phyloP scores from a whole-genome alignment of 805 yeast species.

The Teunomyces funiuensis region DNA sequence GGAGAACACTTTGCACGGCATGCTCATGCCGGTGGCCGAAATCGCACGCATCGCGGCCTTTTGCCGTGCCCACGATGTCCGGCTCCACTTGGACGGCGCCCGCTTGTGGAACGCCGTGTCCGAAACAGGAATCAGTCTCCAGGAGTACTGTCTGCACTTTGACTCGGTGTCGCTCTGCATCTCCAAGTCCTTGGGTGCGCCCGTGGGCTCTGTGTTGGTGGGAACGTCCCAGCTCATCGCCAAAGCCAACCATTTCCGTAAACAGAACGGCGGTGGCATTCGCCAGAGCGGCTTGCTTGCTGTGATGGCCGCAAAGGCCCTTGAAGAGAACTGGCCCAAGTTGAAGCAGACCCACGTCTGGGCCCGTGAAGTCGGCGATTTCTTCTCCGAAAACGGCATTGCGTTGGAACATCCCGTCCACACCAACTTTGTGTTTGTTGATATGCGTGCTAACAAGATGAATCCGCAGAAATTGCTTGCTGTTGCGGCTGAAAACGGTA shows the following conservation, averaged over 20 bases:
- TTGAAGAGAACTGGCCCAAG: slow-evolving; percentile 38
- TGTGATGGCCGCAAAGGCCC: slow-evolving; percentile 41
- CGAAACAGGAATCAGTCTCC: slow-evolving; percentile 39
- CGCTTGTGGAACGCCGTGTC: slow-evolving; percentile 45
- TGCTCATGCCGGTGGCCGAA: slow-evolving; percentile 41
- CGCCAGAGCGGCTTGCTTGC: slow-evolving; percentile 43
- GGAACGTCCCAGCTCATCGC: slow-evolving; percentile 28
- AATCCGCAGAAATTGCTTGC: slow-evolving; percentile 33
- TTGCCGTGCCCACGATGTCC: slow-evolving; percentile 33
- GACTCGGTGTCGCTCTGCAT: slow-evolving; percentile 45
- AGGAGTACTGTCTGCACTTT: slow-evolving; percentile 39
- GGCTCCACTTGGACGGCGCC: slow-evolving; percentile 45
- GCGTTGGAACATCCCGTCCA: slow-evolving; percentile 37
- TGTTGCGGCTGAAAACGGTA: slow-evolving; percentile 56
- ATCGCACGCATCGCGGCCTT: slow-evolving; percentile 35
- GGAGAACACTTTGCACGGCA: slow-evolving; percentile 46
- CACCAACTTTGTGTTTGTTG: slow-evolving; percentile 43
- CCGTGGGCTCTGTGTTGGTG: slow-evolving; percentile 43
- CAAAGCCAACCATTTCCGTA: slow-evolving; percentile 46
- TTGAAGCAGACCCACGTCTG: slow-evolving; percentile 30
- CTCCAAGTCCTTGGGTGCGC: slow-evolving; percentile 44
- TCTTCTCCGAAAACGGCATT: slow-evolving; percentile 30
- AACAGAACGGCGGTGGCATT: slow-evolving; percentile 46
- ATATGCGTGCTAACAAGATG: slow-evolving; percentile 30
- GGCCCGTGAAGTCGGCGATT: slow-evolving; percentile 35